phyloP scores from a whole-genome alignment of 2,329 filamentous ascomycete species.

The Corynespora cassiicola region DNA sequence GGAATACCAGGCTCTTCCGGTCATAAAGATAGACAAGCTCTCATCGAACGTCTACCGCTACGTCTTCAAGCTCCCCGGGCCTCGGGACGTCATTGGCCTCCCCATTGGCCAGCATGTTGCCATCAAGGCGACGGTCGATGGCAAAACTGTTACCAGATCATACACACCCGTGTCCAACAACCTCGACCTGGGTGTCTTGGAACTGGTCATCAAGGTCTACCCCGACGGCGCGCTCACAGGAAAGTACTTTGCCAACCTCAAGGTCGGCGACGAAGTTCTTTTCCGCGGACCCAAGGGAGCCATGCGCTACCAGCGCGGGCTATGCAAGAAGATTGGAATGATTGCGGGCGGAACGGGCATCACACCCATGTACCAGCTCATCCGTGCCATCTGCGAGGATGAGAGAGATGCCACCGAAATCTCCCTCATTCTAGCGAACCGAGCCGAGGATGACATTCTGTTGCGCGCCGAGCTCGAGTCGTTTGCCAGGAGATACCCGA shows the following conservation, averaged over 20 bases:
- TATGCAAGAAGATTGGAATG: conserved; percentile 59
- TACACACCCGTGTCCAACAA: conserved; percentile 54
- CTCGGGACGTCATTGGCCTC: conserved; percentile 33
- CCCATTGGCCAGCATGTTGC: conserved; percentile 45
- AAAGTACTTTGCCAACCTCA: conserved; percentile 55
- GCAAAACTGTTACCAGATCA: conserved; percentile 46
- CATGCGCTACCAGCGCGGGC: conserved; percentile 55
- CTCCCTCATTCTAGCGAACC: conserved; percentile 66
- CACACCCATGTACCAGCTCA: conserved; percentile 67
- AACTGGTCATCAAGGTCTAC: conserved; percentile 61
- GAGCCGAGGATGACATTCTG: conserved; percentile 65
- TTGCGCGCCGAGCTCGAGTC: conserved; percentile 62
- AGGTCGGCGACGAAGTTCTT: conserved; percentile 57
- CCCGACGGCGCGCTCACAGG: conserved; percentile 57
- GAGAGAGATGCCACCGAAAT: conserved; percentile 63
- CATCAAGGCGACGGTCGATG: conserved; percentile 68
- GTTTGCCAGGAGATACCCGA: conserved; percentile 60
- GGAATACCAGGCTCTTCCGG: conserved; percentile 55
- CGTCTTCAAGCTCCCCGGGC: conserved; percentile 29
- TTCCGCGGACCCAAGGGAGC: conserved; percentile 65
- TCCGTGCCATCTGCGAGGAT: conserved; percentile 69
- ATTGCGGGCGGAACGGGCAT: conserved; percentile 61
- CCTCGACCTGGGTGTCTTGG: conserved; percentile 64
- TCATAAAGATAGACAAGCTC: conserved; percentile 33
- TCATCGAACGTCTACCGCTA: conserved; percentile 28